A percentile compares a stretch with the other conserved stretches of the same genome.
phyloP scores from a whole-genome alignment of 371 early-diverging fungal genomes.

The Circinella umbellata region DNA sequence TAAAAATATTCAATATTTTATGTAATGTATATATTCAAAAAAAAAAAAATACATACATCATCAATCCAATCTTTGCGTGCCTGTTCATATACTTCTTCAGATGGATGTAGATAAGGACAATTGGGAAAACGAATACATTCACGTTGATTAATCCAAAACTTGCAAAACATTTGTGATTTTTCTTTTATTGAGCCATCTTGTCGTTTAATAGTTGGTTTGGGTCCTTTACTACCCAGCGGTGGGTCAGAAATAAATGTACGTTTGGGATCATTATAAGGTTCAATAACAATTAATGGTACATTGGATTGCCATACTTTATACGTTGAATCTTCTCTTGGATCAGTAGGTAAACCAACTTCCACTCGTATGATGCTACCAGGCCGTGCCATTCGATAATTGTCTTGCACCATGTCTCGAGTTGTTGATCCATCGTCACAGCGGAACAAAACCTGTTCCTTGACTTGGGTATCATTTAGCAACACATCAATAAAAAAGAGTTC shows the following conservation, averaged over 20 bases:
- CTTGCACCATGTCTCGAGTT: conserved; percentile 29
- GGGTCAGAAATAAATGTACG: conserved; percentile 46
- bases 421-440: conserved; percentile 51
- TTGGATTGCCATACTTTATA: conserved; percentile 53
- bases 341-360: conserved; percentile 34
- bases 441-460: conserved; percentile 52
- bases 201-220: conserved; percentile 8
- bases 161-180: conserved; percentile 44
- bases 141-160: conserved; percentile 63
- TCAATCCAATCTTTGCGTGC: conserved; percentile 45
- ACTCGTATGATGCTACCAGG: conserved; percentile 43
- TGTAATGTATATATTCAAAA: too few species aligned
- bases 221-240: conserved; percentile 43
- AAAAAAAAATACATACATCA: conserved; percentile 22
- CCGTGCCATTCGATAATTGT: conserved; percentile 31
- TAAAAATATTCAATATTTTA: too few species aligned
- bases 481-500: conserved; percentile 59
- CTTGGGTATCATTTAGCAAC: conserved; percentile 21
- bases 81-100: conserved; percentile 30
- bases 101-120: conserved; percentile 56
- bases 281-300: conserved; percentile 36
- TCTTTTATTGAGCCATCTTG: conserved; percentile 23
- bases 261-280: conserved; percentile 26
- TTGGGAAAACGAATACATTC: conserved; percentile 41
- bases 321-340: conserved; percentile 39